Conservation (phyloP, 768 basidiomycete species). For the Cyathus striatus region DNA sequence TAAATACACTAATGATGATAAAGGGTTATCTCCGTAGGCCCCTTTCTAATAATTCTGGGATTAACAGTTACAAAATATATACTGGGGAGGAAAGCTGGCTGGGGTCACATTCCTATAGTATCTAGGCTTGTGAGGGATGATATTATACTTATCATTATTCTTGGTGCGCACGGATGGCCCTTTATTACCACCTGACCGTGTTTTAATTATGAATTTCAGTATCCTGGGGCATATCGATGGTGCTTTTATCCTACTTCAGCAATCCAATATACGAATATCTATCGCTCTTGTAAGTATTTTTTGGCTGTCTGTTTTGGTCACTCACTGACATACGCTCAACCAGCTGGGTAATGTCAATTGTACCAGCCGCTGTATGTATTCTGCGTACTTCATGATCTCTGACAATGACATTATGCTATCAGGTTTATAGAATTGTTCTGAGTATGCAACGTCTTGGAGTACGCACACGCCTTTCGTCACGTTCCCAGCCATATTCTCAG, state of each 20-base stretch:
- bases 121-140: conserved; percentile 14
- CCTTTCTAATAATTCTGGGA: conserved; percentile 10
- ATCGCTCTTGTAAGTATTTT: conserved; percentile 12
- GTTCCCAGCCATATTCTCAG: no score
- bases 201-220: not conserved
- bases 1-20: not conserved
- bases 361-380: conserved; percentile 11
- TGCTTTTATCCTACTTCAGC: not conserved
- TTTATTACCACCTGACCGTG: not conserved
- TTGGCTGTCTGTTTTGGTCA: not conserved
- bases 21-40: conserved; percentile 4
- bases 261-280: conserved; percentile 14
- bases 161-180: conserved; percentile 10
- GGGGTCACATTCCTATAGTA: conserved; percentile 14
- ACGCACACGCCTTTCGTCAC: no score
- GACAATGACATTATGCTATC: no score
- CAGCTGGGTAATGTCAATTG: conserved; percentile 13
- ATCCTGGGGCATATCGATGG: not conserved
- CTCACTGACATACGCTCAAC: not conserved
- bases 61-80: conserved; percentile 13
- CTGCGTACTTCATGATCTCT: no score
- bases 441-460: conserved; percentile 13
- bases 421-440: conserved; percentile 15
- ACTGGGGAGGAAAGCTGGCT: conserved; percentile 11
- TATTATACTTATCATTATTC: conserved; percentile 10